phyloP scores from a whole-genome alignment of 2,329 filamentous ascomycete species.

The Colletotrichum gloeosporioides region DNA sequence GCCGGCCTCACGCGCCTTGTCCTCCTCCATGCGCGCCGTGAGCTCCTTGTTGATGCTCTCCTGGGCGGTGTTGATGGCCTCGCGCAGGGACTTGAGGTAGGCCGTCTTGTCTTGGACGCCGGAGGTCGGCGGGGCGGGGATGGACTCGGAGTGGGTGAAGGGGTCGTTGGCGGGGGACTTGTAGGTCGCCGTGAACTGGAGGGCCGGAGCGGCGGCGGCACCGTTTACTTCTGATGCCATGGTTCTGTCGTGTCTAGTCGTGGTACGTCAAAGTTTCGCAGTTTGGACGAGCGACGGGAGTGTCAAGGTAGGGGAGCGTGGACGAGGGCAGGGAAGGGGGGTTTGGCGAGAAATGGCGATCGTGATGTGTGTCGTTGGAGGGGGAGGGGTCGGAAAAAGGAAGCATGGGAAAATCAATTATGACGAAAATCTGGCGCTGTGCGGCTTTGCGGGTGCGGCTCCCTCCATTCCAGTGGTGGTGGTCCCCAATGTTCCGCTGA shows the following conservation, averaged over 20 bases:
- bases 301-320: neutral
- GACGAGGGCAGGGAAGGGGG: no score
- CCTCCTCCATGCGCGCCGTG: conserved; percentile 76
- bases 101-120: conserved; percentile 56
- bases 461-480: conserved; percentile 5
- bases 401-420: neutral
- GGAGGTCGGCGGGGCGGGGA: conserved; percentile 39
- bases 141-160: conserved; percentile 46
- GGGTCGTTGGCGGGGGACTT: conserved; percentile 52
- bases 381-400: neutral
- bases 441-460: conserved; percentile 1
- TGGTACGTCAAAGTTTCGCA: neutral
- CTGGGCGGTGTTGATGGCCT: conserved; percentile 65
- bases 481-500: conserved; percentile 18
- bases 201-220: neutral
- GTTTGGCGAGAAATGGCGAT: neutral
- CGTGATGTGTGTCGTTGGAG: neutral
- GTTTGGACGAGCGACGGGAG: neutral
- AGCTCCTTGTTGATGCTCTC: conserved; percentile 72
- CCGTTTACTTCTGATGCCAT: neutral
- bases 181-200: conserved; percentile 57
- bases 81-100: conserved; percentile 65
- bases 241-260: neutral
- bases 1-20: conserved; percentile 58
- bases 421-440: conserved; percentile 1